Base-by-base conservation (phyloP, 176 grass and related monocot species). In the Rhynchospora tenuis region DNA sequence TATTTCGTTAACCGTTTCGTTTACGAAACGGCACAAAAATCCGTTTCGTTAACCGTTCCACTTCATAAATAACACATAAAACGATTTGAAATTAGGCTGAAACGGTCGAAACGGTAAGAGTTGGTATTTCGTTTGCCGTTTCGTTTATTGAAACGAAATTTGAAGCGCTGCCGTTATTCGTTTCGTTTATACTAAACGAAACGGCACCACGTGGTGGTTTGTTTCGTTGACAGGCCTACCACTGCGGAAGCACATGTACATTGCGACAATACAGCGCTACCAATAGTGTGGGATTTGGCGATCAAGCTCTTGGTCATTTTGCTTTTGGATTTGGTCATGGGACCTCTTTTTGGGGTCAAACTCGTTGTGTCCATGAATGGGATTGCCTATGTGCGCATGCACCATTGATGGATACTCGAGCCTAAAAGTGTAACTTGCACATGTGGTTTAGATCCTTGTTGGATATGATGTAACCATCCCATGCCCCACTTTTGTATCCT, bases 341-440 rank as follows among this genome's bases (percentile, higher is more conserved):
- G 77, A 42, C 14, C 16, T 33, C 0, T 56, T 22, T 44, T 61
- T 60, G 31, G 74, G 78, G 12, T 81, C 78, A 81, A 81, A 81
- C 31, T 79, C 14, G 23, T 26, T 17, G 47, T 56, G 52, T 79
- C 17, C 27, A 26, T 79, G 27, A 79, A 60, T 79, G 54, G 60
- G 58, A 61, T 29, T 64, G 55, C 42, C 7, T 60, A 38, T 81
- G 12, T 81, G 79, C 79, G 65, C 79, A 82, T 82, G 79, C 79
- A 82, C 29, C 79, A 7, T 82, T 65, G 73, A 77, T 52, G 23
- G 72, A 2, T 54, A 17, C 72, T 54, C 26, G 6, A 76, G 24
- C 26, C 73, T 24, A 31, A 77, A 77, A 31, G 73, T 77, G 24
- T 54, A 48, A 24, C 31, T 31, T 31, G 47, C 26, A 77, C 48